Conservation (phyloP, 2,329 filamentous ascomycete genomes). For the Drechslerella stenobrocha region DNA sequence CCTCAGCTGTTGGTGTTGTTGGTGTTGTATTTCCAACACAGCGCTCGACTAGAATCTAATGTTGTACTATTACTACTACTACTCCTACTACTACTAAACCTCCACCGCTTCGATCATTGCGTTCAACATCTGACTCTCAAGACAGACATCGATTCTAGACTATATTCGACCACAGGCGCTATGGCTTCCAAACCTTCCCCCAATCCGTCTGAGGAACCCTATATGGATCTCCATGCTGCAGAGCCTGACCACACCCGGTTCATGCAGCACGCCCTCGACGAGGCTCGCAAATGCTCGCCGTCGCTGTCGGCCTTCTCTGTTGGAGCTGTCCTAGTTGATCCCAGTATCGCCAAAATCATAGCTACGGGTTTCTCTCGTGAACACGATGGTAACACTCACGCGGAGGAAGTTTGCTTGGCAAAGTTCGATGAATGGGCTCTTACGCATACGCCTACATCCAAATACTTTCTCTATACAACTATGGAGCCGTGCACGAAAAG, state of each 20-base stretch:
- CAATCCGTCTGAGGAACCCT: too few species aligned
- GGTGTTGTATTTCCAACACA: slow-evolving; percentile 16
- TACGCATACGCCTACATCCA: neutral
- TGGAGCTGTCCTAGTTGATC: slow-evolving; percentile 78
- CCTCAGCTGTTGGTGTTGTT: slow-evolving; percentile 4
- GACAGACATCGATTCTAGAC: too few species aligned
- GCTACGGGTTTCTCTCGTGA: slow-evolving; percentile 89
- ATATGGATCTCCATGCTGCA: neutral
- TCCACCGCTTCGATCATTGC: too few species aligned
- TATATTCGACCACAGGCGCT: too few species aligned
- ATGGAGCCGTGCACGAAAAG: slow-evolving; percentile 82
- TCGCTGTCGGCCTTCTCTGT: slow-evolving; percentile 92
- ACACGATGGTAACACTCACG: slow-evolving; percentile 88
- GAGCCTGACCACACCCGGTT: slow-evolving; percentile 8
- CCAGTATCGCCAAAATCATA: slow-evolving; percentile 63
- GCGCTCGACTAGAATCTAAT: neutral
- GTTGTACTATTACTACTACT: too few species aligned
- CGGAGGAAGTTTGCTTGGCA: slow-evolving; percentile 85
- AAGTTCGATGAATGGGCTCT: slow-evolving; percentile 62
- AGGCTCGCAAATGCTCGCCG: slow-evolving; percentile 77
- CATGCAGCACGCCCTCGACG: slow-evolving; percentile 71
- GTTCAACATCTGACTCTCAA: too few species aligned
- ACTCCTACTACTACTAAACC: too few species aligned
- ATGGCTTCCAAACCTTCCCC: too few species aligned
- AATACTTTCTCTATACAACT: slow-evolving; percentile 76